Conservation (phyloP, 2,329 filamentous ascomycete species). For the Lachnellula occidentalis region DNA sequence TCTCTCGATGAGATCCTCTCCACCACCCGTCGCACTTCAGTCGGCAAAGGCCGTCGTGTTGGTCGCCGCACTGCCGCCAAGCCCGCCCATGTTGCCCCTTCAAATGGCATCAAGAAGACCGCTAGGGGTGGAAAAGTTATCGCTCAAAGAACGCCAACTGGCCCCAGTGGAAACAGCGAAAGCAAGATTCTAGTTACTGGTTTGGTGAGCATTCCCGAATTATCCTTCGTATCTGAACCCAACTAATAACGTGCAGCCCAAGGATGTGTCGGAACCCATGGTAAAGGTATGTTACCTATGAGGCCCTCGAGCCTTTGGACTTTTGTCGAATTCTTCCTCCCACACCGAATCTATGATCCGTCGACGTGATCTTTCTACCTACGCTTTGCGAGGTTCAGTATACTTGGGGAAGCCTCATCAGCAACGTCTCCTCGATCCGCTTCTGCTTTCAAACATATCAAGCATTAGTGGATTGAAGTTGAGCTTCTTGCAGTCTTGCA, state of each 20-base stretch:
- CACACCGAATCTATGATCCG: slow-evolving; percentile 23
- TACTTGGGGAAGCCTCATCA: slow-evolving; percentile 22
- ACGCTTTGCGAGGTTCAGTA: slow-evolving; percentile 17
- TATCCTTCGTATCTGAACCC: neutral
- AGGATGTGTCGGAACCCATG: slow-evolving; percentile 92
- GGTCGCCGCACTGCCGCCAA: slow-evolving; percentile 44
- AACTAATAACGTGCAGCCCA: slow-evolving; percentile 54
- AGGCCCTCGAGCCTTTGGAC: slow-evolving; percentile 63
- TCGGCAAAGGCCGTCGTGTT: slow-evolving; percentile 33
- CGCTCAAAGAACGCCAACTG: slow-evolving; percentile 59
- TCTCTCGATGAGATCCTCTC: slow-evolving; percentile 97
- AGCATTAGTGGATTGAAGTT: slow-evolving; percentile 44
- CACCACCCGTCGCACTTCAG: slow-evolving; percentile 46
- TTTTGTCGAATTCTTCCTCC: slow-evolving; percentile 63
- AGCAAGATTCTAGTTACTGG: slow-evolving; percentile 99
- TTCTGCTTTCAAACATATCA: slow-evolving; percentile 26
- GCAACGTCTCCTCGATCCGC: slow-evolving; percentile 37
- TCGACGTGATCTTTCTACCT: slow-evolving; percentile 22
- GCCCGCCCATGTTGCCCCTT: slow-evolving; percentile 56
- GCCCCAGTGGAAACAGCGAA: slow-evolving; percentile 59
- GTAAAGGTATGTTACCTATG: slow-evolving; percentile 99
- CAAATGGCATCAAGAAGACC: slow-evolving; percentile 80
- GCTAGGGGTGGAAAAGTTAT: slow-evolving; percentile 55
- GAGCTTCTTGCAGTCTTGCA: slow-evolving; percentile 53
- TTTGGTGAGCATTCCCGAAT: slow-evolving; percentile 61